Percentiles rank a stretch among this genome's conserved stretches.
Evolutionary conservation across 2,329 filamentous ascomycete species (phyloP).

Genomic region (Phaeosphaeriaceae sp.): DNA sequence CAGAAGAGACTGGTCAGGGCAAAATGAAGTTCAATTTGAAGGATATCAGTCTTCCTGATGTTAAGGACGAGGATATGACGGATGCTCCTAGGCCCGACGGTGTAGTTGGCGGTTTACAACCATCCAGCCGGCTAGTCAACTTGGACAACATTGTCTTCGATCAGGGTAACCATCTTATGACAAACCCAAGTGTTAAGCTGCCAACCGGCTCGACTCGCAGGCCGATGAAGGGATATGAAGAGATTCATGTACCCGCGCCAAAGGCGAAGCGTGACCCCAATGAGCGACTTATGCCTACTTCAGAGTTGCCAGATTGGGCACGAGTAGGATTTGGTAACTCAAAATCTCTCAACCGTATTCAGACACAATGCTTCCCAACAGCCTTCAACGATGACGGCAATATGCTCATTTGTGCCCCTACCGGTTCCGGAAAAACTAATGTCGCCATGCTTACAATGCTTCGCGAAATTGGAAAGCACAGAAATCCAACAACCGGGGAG

Average conservation of each 20-base stretch:
- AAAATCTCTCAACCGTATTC: slow-evolving; percentile 90
- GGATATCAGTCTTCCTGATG: slow-evolving; percentile 80
- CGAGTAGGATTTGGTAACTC: slow-evolving; percentile 83
- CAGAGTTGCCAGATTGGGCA: slow-evolving; percentile 92
- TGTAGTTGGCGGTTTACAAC: slow-evolving; percentile 82
- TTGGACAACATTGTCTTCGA: slow-evolving; percentile 96
- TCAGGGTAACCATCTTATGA: slow-evolving; percentile 98
- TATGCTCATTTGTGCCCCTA: slow-evolving; percentile 96
- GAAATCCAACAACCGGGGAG: slow-evolving; percentile 86
- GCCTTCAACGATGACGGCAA: slow-evolving; percentile 96
- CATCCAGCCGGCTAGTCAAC: slow-evolving; percentile 87
- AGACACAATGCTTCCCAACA: slow-evolving; percentile 88
- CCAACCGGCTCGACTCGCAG: slow-evolving; percentile 95
- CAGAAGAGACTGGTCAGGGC: slow-evolving; percentile 64
- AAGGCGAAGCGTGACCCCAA: slow-evolving; percentile 83
- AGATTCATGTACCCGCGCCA: slow-evolving; percentile 94
- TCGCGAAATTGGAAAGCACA: slow-evolving; percentile 94
- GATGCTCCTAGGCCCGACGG: slow-evolving; percentile 50
- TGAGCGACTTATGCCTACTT: slow-evolving; percentile 80
- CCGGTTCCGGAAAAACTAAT: slow-evolving; percentile 97
- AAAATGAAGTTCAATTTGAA: slow-evolving; percentile 85
- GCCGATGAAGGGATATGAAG: slow-evolving; percentile 97
- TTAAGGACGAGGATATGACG: slow-evolving; percentile 55
- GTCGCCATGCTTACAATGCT: slow-evolving; percentile 97
- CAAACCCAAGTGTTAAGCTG: slow-evolving; percentile 93